Conservation (phyloP, 495 filamentous ascomycete species). For the Penicillium waksmanii region DNA sequence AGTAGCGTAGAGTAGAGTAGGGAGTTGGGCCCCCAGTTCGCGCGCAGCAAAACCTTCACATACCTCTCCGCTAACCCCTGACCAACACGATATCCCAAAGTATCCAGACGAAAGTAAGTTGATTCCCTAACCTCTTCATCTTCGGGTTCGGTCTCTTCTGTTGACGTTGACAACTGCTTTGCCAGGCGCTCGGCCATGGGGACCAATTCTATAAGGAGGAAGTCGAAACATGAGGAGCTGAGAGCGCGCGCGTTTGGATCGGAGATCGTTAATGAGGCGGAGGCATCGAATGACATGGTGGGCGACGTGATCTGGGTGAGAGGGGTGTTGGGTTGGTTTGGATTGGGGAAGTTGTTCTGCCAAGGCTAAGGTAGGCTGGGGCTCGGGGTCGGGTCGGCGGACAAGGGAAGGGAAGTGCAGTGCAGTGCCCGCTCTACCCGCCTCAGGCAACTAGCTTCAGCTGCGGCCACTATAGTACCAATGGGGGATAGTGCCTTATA, state of each 20-base stretch:
- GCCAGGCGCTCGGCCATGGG: slow-evolving; percentile 86
- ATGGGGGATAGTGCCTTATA: background rate
- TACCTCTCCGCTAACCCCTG: slow-evolving; percentile 91
- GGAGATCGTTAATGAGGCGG: slow-evolving; percentile 70
- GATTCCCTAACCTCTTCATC: slow-evolving; percentile 81
- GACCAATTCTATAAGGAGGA: slow-evolving; percentile 94
- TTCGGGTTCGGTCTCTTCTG: slow-evolving; percentile 53
- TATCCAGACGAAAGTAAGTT: slow-evolving; percentile 83
- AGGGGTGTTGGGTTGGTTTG: background rate
- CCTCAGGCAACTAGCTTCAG: background rate
- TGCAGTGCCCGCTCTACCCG: background rate
- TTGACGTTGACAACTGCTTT: slow-evolving; percentile 33
- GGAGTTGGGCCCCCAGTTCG: no score
- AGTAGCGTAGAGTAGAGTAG: no score
- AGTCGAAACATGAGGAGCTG: slow-evolving; percentile 80
- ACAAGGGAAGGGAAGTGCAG: background rate
- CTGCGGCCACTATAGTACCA: no score
- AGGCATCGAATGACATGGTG: slow-evolving; percentile 75
- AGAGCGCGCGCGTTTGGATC: slow-evolving; percentile 81
- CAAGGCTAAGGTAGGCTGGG: background rate
- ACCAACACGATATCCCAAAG: slow-evolving; percentile 87
- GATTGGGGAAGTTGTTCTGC: slow-evolving; percentile 10
- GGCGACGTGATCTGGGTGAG: background rate
- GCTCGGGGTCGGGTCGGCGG: no score
- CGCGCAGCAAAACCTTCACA: no score